Evolutionary conservation across 495 filamentous ascomycete genomes (phyloP).

Genomic region (Penicillium taxi): DNA sequence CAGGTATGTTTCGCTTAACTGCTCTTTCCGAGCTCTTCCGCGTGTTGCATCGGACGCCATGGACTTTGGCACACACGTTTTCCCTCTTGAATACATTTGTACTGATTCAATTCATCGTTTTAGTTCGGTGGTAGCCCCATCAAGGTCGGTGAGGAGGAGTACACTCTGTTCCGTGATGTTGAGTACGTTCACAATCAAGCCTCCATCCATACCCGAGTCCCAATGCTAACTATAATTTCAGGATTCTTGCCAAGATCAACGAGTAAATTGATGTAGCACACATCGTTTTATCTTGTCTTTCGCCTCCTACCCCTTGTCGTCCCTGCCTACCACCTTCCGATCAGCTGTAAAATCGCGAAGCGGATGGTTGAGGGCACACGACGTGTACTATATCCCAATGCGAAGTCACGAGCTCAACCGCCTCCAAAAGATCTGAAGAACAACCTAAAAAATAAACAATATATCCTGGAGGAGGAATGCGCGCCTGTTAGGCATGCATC

Average conservation of each 20-base stretch:
- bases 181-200: constrained; percentile 62
- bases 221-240: constrained; percentile 33
- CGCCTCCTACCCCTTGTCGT: constrained; percentile 9
- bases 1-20: constrained; percentile 54
- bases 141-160: constrained; percentile 97
- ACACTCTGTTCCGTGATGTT: constrained; percentile 87
- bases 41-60: neutral
- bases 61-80: neutral
- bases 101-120: constrained; percentile 15
- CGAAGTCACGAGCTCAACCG: constrained; percentile 29
- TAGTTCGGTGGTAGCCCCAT: constrained; percentile 93
- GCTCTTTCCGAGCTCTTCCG: constrained; percentile 3
- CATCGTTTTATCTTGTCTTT: constrained; percentile 13
- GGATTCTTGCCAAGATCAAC: constrained; percentile 83
- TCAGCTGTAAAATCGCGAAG: constrained; percentile 12
- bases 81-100: neutral
- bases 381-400: constrained; percentile 36
- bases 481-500: constrained; percentile 3
- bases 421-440: constrained; percentile 22
- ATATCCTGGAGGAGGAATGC: constrained; percentile 2
- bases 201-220: neutral
- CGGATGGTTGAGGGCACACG: constrained; percentile 6
- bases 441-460: constrained; percentile 16
- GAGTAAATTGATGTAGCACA: constrained; percentile 47
- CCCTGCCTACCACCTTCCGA: constrained; percentile 5